Evolutionary conservation across 1,284 basidiomycete species (phyloP), one percentile per base, ranked within the genome.

Genomic region (Rhodotorula sp.): DNA sequence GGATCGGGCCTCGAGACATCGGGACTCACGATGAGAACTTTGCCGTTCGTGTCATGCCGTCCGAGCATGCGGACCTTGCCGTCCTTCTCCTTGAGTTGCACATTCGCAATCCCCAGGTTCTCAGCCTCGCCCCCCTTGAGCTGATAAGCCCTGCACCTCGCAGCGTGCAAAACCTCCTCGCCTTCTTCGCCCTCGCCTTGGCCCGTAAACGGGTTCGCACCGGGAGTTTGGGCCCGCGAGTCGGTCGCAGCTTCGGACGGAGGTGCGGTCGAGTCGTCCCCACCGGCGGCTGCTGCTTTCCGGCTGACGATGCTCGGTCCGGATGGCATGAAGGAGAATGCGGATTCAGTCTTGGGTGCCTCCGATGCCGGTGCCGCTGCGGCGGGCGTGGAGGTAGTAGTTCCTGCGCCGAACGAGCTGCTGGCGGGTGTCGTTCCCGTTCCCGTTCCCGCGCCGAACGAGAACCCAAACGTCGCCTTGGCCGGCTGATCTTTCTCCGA

Each of bases 11-110:
- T 15, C 14, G 26, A 48, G 8, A 12, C 6, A 12, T 42, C 37
- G 45, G 37, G 49, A 71, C 76, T 57, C 44, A 77, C 76, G 33
- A 76, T 73, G 29, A 73, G 51, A 4, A 77, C 77, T 2, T 46
- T 54, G 20, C 72, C 74, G 37, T 72, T 77, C 22, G 66, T 72
- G 17, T 76, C 75, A 57, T 75, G 68, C 45, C 77, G 55, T n/a
- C 69, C 73, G 53, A 77, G 63, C 64, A 77, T 53, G 60, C 77
- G 53, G 10, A 71, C 54, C 67, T 69, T 69, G 45, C 68, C 74
- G 2, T 59, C 67, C 6, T 55, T 72, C 61, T 74, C 62, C 66
- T 77, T 77, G 60, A 77, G 26, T 26, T 56, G 49, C 8, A 77
- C 65, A 5, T 66, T 72, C 10, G 62, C 74, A 37, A 76, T 44